Percentiles rank a stretch among this genome's conserved stretches.
Evolutionary conservation across 2,329 filamentous ascomycete species (phyloP).

Genomic region (Botrytis deweyae): DNA sequence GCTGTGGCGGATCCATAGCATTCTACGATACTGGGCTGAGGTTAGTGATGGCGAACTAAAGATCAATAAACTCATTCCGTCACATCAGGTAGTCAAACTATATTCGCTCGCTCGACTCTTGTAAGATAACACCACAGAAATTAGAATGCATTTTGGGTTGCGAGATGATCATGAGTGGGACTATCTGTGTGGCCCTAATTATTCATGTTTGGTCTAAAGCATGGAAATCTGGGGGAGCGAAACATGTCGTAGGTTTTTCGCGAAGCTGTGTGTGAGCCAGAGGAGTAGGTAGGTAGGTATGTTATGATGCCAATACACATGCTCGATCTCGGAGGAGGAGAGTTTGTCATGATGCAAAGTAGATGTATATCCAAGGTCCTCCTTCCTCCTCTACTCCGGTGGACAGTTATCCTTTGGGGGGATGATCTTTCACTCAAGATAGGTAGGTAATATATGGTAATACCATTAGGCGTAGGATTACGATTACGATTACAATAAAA

Average conservation of each 20-base stretch:
- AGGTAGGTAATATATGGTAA: not conserved
- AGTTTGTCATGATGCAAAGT: not conserved
- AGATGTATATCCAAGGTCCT: not conserved
- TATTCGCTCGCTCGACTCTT: not conserved
- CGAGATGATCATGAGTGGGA: not conserved
- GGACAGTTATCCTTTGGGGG: not conserved
- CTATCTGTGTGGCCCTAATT: not conserved
- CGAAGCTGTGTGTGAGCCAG: not conserved
- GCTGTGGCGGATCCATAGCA: not conserved
- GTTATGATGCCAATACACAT: not conserved
- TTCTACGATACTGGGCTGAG: not conserved
- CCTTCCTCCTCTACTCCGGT: no score
- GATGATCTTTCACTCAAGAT: not conserved
- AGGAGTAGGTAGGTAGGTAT: not conserved
- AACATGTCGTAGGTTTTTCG: not conserved
- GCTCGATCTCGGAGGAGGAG: not conserved
- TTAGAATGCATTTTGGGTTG: not conserved
- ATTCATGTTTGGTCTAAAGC: not conserved
- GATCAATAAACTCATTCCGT: not conserved
- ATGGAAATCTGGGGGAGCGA: not conserved
- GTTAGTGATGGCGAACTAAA: constrained; percentile 9
- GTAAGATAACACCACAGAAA: not conserved
- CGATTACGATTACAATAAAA: not conserved
- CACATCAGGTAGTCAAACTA: not conserved
- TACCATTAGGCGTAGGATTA: not conserved